A percentile compares a stretch with the other conserved stretches of the same genome.
These are phyloP conservation scores for Asterionellopsis glacialis DNA, from an alignment of 108 stramenopile species.

Conservation along the genomic window DNA sequence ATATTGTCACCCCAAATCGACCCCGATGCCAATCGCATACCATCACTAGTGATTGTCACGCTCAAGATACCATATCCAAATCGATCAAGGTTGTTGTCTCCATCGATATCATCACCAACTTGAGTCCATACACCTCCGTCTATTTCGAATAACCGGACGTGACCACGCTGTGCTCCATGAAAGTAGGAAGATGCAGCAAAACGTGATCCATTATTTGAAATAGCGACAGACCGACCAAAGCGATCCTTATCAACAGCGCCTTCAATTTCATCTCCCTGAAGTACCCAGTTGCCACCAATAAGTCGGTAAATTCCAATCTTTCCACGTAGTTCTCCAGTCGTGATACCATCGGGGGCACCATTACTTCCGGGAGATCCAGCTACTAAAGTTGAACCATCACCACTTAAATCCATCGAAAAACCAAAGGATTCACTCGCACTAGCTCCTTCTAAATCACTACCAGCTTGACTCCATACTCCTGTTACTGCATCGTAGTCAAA, in stretches of 20 bases:
- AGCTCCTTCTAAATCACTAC: not conserved
- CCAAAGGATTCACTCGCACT: not conserved
- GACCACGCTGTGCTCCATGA: not conserved
- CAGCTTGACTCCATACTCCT: not conserved
- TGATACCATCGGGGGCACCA: not conserved
- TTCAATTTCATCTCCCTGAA: conserved; percentile 16
- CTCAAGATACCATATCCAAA: not conserved
- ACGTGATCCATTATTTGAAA: conserved; percentile 24
- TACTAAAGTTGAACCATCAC: conserved; percentile 5
- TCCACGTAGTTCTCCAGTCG: not conserved
- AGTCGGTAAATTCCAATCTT: not conserved
- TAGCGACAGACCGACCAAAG: conserved; percentile 37
- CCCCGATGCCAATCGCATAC: not conserved
- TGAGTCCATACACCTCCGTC: conserved; percentile 1
- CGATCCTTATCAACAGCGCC: conserved; percentile 17
- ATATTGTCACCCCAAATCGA: not conserved
- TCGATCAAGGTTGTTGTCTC: conserved; percentile 1
- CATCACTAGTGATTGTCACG: not conserved
- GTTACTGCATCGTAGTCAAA: not conserved
- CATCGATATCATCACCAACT: not conserved
- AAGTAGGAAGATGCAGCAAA: conserved; percentile 25
- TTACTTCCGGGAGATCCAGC: conserved; percentile 8
- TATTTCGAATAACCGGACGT: conserved; percentile 3
- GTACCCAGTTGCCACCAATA: conserved; percentile 16
- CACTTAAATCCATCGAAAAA: conserved; percentile 4